A percentile compares a stretch with the other conserved stretches of the same genome.
Evolutionary conservation across 2,329 filamentous ascomycete species (phyloP).

Genomic region (Penicillium glabrum): DNA sequence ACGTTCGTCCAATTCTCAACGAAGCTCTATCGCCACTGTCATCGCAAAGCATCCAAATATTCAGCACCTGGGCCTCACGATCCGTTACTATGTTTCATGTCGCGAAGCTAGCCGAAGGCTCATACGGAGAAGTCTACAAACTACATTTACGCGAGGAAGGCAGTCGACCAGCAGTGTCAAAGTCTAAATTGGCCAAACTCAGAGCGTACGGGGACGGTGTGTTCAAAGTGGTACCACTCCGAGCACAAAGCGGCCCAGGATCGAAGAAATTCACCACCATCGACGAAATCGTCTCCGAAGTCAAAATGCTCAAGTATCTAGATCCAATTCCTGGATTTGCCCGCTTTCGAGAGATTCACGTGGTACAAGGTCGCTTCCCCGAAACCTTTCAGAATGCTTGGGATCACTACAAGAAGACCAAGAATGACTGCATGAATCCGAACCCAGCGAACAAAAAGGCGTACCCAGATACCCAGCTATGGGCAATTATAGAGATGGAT

Average conservation of each 20-base stretch:
- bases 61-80: conserved; percentile 39
- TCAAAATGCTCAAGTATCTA: conserved; percentile 57
- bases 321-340: conserved; percentile 63
- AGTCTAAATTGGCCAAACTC: conserved; percentile 38
- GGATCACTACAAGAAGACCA: conserved; percentile 39
- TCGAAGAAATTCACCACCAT: conserved; percentile 46
- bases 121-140: conserved; percentile 66
- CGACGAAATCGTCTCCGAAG: conserved; percentile 52
- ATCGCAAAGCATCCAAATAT: conserved; percentile 39
- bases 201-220: conserved; percentile 45
- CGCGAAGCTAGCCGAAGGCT: conserved; percentile 64
- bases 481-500: conserved; percentile 66
- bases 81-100: conserved; percentile 46
- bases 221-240: conserved; percentile 51
- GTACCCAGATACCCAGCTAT: conserved; percentile 58
- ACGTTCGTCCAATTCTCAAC: conserved; percentile 37
- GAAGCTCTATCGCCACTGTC: conserved; percentile 38
- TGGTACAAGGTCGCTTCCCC: conserved; percentile 59
- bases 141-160: conserved; percentile 45
- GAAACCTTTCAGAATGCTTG: conserved; percentile 50
- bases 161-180: conserved; percentile 35
- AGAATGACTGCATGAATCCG: conserved; percentile 53
- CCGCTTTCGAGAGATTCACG: conserved; percentile 58
- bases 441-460: conserved; percentile 56
- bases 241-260: conserved; percentile 40